phyloP scores from a whole-genome alignment of 2,329 filamentous ascomycete genomes.

The Talaromyces albobiverticillius region DNA sequence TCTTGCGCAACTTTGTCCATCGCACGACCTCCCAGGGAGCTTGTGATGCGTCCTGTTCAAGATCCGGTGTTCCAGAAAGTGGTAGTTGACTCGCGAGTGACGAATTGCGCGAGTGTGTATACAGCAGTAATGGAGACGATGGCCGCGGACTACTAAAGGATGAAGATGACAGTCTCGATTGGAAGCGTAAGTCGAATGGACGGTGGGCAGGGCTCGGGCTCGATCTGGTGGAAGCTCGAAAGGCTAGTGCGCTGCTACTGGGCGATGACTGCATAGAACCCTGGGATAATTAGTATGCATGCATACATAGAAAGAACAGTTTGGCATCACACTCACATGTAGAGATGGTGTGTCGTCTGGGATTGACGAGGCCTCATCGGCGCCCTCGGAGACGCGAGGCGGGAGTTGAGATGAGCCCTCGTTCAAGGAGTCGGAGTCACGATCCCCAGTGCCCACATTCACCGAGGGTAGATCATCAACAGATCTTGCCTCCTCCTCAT shows the following conservation, averaged over 20 bases:
- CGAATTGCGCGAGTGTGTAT: slow-evolving; percentile 74
- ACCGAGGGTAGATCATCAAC: slow-evolving; percentile 27
- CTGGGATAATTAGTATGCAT: slow-evolving; percentile 31
- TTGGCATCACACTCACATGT: slow-evolving; percentile 57
- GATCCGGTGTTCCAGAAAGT: slow-evolving; percentile 51
- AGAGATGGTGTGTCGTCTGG: slow-evolving; percentile 83
- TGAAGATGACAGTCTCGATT: slow-evolving; percentile 73
- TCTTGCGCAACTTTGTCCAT: slow-evolving; percentile 90
- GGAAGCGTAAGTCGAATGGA: slow-evolving; percentile 92
- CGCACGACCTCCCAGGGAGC: slow-evolving; percentile 95
- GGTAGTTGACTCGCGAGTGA: slow-evolving; percentile 72
- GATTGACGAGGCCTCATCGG: slow-evolving; percentile 69
- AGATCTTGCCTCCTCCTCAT: slow-evolving; percentile 20
- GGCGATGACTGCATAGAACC: slow-evolving; percentile 59
- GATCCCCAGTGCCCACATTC: slow-evolving; percentile 23
- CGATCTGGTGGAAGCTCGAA: slow-evolving; percentile 64
- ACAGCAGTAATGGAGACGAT: slow-evolving; percentile 73
- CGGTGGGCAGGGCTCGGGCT: slow-evolving; percentile 80
- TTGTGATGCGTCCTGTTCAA: slow-evolving; percentile 67
- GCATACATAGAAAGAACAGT: slow-evolving; percentile 36
- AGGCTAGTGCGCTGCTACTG: slow-evolving; percentile 71
- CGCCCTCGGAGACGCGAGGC: slow-evolving; percentile 34
- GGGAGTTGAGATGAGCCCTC: slow-evolving; percentile 25
- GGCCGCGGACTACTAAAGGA: slow-evolving; percentile 62
- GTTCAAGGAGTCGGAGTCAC: background rate